Base-by-base conservation (phyloP, 106 monocot genomes). In the Agapanthus africanus region DNA sequence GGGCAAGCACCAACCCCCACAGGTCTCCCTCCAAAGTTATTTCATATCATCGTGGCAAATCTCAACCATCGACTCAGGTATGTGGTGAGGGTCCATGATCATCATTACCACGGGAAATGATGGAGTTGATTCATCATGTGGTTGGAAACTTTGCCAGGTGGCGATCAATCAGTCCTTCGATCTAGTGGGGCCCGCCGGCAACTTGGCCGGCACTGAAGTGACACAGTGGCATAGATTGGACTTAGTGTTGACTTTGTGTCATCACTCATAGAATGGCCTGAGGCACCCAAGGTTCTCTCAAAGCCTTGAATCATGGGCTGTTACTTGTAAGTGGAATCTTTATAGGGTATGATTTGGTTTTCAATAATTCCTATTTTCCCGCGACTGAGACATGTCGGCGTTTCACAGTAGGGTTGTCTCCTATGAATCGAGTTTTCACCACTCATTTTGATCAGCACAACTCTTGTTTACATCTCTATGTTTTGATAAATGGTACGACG, bases 1-100 rank as follows among this genome's bases (percentile, higher is more conserved):
- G 50, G 50, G 50, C 50, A 21, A 50, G 50, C 9, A 50, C 18
- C 50, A 19, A 50, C n/a, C n/a, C 50, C 50, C 1, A 19, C 47
- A 27, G 30, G 56, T 56, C 18, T 56, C 28, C 7, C 26, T n/a
- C 56, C 56, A 27, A 7, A 56, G 56, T 1, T 19, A 11, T 23
- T 61, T 35, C 26, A n/a, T n/a, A 35, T 61, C 61, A 35, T 61
- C 35, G 33, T n/a, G 19, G 23, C 61, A 61, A 61, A 61, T 61
- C 61, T 35, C 61, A 36, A 35, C 61, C 61, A 61, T 61, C 35
- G 61, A 61, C 61, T n/a, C 34, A 16, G 8, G 18, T 19, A 54
- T 13, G 15, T 18, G 35, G 61, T 61, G 35, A n/a, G 61, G 22
- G 6, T 19, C 61, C 6, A 1, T 61, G 19, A 3, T 61, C 61